Evolutionary conservation across 257 asterid genomes (phyloP), one percentile per base, ranked within the genome.

Genomic region (Striga asiatica): DNA sequence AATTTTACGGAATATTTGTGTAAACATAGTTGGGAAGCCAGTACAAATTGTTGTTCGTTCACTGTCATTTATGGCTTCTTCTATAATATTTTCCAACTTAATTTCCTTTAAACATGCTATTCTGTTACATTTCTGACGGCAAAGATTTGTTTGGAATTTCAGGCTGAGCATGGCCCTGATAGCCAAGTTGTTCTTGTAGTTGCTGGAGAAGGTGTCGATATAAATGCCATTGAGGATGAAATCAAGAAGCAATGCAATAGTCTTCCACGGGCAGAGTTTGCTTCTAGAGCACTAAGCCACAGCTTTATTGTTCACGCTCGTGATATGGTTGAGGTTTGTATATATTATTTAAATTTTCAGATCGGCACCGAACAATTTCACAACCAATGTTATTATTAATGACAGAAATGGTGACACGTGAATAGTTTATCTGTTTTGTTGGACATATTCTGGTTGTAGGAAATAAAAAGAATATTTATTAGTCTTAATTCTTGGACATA

Each of bases 101-200:
- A 45, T 27, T 47, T 62, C 45, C 19, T 6, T 55, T 35, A 23
- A 46, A 19, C 32, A 10, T 38, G 27, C 25, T 38, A 12, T 47
- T n/a, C 13, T 25, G 45, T 55, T 37, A 16, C 38, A 12, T 32
- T 22, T 39, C 45, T 65, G 13, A 51, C 48, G 13, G 16, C 50
- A 50, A 60, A 39, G 52, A 27, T 38, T 10, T 55, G 68, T 14
- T 56, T 60, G 50, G 54, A 47, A 51, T 73, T 71, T 67, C 81
- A 92, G 98, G 98, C 97, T 43, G 97, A 92, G 81, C 97, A 88
- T 52, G 98, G 97, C 51, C 98, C 98, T 22, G 97, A 92, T 62
- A 92, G 98, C 82, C 98, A 92, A 74, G 98, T 88, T 64, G 97
- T 92, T 63, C 89, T 88, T 62, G 94, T 92, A 65, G 74, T 82